A percentile compares a stretch with the other conserved stretches of the same genome.
phyloP scores from a whole-genome alignment of 2,329 filamentous ascomycete genomes.

The Exophiala viscosa region DNA sequence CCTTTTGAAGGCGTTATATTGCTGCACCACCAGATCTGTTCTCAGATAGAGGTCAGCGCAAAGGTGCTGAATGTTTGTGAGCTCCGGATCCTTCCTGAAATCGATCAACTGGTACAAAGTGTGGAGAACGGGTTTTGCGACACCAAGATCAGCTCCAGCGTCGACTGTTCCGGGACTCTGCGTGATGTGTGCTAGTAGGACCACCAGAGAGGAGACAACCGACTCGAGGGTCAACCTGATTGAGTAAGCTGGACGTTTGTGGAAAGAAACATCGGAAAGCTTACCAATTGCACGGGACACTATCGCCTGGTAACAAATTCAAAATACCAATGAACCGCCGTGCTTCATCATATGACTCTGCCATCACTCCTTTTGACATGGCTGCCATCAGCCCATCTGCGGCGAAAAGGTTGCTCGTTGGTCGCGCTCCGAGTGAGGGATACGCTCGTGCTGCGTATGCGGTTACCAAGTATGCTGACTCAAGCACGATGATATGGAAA shows the following conservation, averaged over 20 bases:
- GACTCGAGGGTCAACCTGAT: slow-evolving; percentile 83
- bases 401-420: slow-evolving; percentile 1
- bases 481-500: slow-evolving; percentile 16
- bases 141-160: slow-evolving; percentile 7
- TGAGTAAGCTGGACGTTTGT: too few relatives aligned
- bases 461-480: slow-evolving; percentile 14
- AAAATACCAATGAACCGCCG: slow-evolving; percentile 73
- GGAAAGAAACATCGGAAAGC: slow-evolving; percentile 37
- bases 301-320: slow-evolving; percentile 90
- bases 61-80: slow-evolving; percentile 75
- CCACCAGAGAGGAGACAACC: slow-evolving; percentile 88
- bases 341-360: slow-evolving; percentile 10
- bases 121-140: slow-evolving; percentile 8
- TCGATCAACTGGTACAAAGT: slow-evolving; percentile 38
- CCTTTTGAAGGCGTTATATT: background rate
- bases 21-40: slow-evolving; percentile 7
- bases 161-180: slow-evolving; percentile 80
- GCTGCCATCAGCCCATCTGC: slow-evolving; percentile 8
- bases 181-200: slow-evolving; percentile 88
- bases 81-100: slow-evolving; percentile 87
- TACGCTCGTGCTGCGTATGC: slow-evolving; percentile 1
- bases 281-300: slow-evolving; percentile 90
- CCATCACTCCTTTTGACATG: slow-evolving; percentile 4
- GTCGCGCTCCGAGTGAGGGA: background rate
- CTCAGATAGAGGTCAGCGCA: slow-evolving; percentile 17